Conservation (phyloP, 805 yeast species). For the Teunomyces panamensis region DNA sequence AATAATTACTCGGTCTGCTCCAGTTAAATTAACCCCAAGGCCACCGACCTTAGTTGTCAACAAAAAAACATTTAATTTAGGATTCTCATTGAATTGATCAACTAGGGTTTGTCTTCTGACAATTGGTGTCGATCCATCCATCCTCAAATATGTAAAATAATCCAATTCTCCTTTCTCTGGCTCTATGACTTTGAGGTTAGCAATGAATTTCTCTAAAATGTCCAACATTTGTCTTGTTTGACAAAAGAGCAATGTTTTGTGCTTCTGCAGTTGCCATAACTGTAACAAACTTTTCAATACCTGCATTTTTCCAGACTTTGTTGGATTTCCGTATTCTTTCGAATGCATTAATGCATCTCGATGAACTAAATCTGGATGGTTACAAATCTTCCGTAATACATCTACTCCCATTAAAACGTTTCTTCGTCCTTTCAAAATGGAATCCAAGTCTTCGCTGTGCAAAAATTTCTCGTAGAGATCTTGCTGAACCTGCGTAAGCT, state of each 20-base stretch:
- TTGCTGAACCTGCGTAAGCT: conserved; percentile 73
- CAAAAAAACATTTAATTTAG: conserved; percentile 60
- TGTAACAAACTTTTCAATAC: conserved; percentile 73
- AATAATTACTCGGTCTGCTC: conserved; percentile 91
- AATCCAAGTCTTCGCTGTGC: conserved; percentile 68
- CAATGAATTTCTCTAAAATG: conserved; percentile 69
- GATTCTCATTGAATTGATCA: conserved; percentile 70
- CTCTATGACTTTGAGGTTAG: conserved; percentile 28
- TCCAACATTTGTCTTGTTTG: conserved; percentile 94
- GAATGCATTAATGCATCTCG: conserved; percentile 36
- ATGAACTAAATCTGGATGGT: conserved; percentile 85
- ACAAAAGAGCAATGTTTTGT: conserved; percentile 80
- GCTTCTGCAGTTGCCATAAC: conserved; percentile 74
- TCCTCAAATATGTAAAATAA: conserved; percentile 58
- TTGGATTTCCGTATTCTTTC: conserved; percentile 49
- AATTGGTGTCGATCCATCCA: conserved; percentile 94
- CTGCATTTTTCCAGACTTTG: conserved; percentile 83
- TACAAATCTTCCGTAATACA: conserved; percentile 85
- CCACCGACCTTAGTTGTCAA: conserved; percentile 97
- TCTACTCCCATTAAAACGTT: conserved; percentile 90
- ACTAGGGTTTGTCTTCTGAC: conserved; percentile 73
- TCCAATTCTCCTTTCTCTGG: conserved; percentile 4
- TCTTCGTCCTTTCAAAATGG: conserved; percentile 71
- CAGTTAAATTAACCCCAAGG: conserved; percentile 87
- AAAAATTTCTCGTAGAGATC: conserved; percentile 72